Percentiles rank a stretch among this genome's conserved stretches.
Evolutionary conservation across 164 flowering plant species (phyloP).

Genomic region (Platanus orientalis): DNA sequence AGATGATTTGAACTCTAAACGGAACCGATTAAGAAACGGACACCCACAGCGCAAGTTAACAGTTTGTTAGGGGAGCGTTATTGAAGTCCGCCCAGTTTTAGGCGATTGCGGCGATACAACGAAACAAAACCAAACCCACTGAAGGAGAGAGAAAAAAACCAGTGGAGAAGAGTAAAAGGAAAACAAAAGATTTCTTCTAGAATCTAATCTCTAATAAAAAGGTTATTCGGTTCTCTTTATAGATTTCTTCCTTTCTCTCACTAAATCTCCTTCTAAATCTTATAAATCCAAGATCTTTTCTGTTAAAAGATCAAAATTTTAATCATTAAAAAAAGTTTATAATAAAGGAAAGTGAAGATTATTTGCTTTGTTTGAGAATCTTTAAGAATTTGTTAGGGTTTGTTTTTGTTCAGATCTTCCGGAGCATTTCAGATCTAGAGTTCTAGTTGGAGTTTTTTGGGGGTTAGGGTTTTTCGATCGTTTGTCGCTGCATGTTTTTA

Average conservation of each 20-base stretch:
- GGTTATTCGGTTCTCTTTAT: background rate
- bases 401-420: background rate
- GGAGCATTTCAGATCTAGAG: constrained; percentile 26
- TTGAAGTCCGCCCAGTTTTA: background rate
- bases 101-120: background rate
- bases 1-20: no score
- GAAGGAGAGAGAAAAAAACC: background rate
- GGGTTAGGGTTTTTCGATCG: constrained; percentile 21
- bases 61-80: background rate
- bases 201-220: background rate
- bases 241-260: background rate
- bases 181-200: background rate
- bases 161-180: background rate
- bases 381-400: background rate
- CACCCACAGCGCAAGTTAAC: background rate
- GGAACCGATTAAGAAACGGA: no score
- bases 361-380: background rate
- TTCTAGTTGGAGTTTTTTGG: constrained; percentile 8
- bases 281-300: background rate
- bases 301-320: background rate
- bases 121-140: background rate
- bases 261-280: background rate
- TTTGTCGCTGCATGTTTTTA: constrained; percentile 7
- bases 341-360: background rate
- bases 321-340: background rate